Evolutionary conservation across 257 asterid species (phyloP).

Genomic region (Scutellaria barbata): DNA sequence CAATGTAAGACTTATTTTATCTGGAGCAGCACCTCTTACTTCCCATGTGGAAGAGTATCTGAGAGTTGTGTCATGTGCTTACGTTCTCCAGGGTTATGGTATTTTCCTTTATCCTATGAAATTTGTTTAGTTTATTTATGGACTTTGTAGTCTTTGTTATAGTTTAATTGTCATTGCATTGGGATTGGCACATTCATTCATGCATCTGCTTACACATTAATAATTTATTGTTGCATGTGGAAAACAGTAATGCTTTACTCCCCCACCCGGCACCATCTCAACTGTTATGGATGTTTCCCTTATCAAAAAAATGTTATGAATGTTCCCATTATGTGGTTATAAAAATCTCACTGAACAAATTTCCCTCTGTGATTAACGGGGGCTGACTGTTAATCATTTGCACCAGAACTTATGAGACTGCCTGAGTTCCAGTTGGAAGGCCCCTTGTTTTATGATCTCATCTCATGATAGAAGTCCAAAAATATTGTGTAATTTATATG

Average conservation of each 20-base stretch:
- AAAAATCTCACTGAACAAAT: background rate
- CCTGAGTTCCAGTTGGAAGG: constrained; percentile 13
- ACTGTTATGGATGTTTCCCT: too few relatives aligned
- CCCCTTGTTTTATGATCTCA: constrained; percentile 7
- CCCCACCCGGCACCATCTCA: background rate
- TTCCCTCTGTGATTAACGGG: background rate
- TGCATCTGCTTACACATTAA: constrained; percentile 7
- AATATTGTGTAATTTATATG: background rate
- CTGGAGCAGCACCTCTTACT: constrained; percentile 99
- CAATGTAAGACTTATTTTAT: constrained; percentile 79
- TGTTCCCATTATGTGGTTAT: constrained; percentile 3
- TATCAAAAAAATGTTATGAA: background rate
- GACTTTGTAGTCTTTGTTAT: background rate
- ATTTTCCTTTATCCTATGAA: constrained; percentile 34
- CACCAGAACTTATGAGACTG: constrained; percentile 7
- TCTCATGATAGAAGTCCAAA: background rate
- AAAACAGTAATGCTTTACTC: background rate
- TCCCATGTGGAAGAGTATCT: constrained; percentile 88
- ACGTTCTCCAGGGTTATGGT: constrained; percentile 99
- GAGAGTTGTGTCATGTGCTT: constrained; percentile 78
- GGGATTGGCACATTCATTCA: constrained; percentile 4
- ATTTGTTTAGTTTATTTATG: constrained; percentile 12
- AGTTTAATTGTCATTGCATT: background rate
- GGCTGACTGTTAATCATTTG: constrained; percentile 18
- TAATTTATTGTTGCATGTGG: constrained; percentile 15